These are phyloP conservation scores for Scheffersomyces stipitis DNA, from an alignment of 805 yeast species.

Conservation along the genomic window DNA sequence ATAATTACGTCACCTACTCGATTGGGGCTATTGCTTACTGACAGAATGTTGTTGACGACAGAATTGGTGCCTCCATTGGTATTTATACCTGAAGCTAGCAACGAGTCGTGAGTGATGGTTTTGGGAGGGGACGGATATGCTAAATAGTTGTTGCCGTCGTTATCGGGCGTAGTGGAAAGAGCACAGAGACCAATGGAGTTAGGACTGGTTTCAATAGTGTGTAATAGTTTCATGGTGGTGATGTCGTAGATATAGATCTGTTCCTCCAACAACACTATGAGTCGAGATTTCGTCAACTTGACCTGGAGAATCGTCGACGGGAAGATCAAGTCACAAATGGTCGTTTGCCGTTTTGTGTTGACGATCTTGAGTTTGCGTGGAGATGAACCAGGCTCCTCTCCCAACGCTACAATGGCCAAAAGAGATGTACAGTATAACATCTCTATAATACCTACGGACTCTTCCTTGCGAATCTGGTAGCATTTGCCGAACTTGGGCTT, in stretches of 20 bases:
- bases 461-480: constrained; percentile 35
- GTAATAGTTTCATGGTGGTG: constrained; percentile 39
- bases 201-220: constrained; percentile 45
- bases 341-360: constrained; percentile 68
- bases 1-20: constrained; percentile 71
- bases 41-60: constrained; percentile 37
- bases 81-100: constrained; percentile 40
- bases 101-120: constrained; percentile 42
- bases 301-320: constrained; percentile 43
- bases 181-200: constrained; percentile 58
- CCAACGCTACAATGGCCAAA: constrained; percentile 78
- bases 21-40: constrained; percentile 42
- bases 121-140: constrained; percentile 81
- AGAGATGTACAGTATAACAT: constrained; percentile 90
- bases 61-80: constrained; percentile 43
- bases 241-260: constrained; percentile 46
- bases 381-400: constrained; percentile 65
- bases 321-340: constrained; percentile 44
- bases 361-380: constrained; percentile 82
- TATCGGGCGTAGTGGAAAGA: constrained; percentile 43
- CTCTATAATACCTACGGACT: constrained; percentile 71
- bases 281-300: constrained; percentile 30
- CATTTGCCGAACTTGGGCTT: constrained; percentile 69
- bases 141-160: constrained; percentile 48
- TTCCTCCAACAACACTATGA: constrained; percentile 41